These are phyloP conservation scores for Trypanosoma avium DNA, from an alignment of 208 protist species.

Conservation along the genomic window DNA sequence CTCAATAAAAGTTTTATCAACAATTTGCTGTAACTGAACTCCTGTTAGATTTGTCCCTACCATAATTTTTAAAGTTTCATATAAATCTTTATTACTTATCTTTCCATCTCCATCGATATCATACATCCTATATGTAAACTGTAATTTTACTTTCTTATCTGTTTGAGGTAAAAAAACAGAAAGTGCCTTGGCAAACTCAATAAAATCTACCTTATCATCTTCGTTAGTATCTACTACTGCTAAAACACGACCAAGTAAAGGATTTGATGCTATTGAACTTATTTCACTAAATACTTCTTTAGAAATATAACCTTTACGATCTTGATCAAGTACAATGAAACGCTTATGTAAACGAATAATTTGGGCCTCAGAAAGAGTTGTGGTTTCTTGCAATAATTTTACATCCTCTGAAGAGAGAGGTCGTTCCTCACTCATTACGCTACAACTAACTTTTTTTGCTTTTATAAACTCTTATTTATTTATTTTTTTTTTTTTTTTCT, in stretches of 20 bases:
- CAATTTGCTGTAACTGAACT: conserved; percentile 94
- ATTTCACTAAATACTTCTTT: conserved; percentile 71
- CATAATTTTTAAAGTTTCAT: conserved; percentile 92
- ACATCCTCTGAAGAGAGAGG: conserved; percentile 61
- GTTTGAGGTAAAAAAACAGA: conserved; percentile 75
- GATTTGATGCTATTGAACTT: conserved; percentile 78
- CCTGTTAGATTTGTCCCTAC: conserved; percentile 89
- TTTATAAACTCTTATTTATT: no score
- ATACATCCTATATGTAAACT: conserved; percentile 94
- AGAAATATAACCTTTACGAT: conserved; percentile 69
- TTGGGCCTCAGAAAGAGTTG: conserved; percentile 79
- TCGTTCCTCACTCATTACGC: conserved; percentile 33
- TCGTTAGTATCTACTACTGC: conserved; percentile 78
- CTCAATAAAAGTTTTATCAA: conserved; percentile 95
- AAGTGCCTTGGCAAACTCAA: conserved; percentile 81
- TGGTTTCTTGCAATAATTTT: conserved; percentile 59
- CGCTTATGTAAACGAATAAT: conserved; percentile 83
- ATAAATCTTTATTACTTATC: conserved; percentile 94
- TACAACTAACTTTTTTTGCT: neutral
- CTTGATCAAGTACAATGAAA: conserved; percentile 81
- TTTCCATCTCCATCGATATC: conserved; percentile 94
- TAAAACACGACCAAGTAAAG: conserved; percentile 80
- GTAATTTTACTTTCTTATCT: conserved; percentile 78
- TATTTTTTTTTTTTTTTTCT: no score
- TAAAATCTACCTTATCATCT: conserved; percentile 80